These are phyloP conservation scores for Porphyra umbilicalis DNA, from an alignment of 31 red algal genomes.

Conservation along the genomic window DNA sequence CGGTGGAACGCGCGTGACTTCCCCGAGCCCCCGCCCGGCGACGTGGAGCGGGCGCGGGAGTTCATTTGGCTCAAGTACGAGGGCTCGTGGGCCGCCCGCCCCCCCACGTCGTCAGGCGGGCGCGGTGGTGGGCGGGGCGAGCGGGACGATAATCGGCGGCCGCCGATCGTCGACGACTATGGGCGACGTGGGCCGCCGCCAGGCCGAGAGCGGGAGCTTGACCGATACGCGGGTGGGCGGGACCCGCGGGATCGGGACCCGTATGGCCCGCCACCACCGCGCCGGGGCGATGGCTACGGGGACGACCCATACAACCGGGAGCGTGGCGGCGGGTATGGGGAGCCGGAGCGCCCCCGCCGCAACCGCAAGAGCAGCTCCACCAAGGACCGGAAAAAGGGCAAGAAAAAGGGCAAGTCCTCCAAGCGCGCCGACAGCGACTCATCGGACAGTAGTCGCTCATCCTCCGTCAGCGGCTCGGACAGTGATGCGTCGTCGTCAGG, in stretches of 20 bases:
- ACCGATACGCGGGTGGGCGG: neutral
- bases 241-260: neutral
- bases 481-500: neutral
- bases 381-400: neutral
- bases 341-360: neutral
- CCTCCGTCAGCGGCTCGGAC: neutral
- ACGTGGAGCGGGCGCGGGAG: slow-evolving; percentile 35
- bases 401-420: neutral
- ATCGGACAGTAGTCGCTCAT: neutral
- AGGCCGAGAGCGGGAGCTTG: neutral
- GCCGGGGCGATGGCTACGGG: neutral
- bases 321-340: neutral
- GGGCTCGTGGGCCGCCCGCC: slow-evolving; percentile 52
- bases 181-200: neutral
- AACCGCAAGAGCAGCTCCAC: neutral
- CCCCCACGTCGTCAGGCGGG: neutral
- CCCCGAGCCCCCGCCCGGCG: slow-evolving; percentile 53
- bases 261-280: neutral
- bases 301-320: neutral
- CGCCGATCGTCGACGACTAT: neutral
- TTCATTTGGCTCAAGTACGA: slow-evolving; percentile 92
- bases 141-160: neutral
- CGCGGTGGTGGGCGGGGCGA: neutral
- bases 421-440: neutral
- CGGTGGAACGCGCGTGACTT: slow-evolving; percentile 59